These are phyloP conservation scores for Biscogniauxia mediterranea DNA, from an alignment of 2,329 filamentous ascomycete genomes.

Conservation along the genomic window DNA sequence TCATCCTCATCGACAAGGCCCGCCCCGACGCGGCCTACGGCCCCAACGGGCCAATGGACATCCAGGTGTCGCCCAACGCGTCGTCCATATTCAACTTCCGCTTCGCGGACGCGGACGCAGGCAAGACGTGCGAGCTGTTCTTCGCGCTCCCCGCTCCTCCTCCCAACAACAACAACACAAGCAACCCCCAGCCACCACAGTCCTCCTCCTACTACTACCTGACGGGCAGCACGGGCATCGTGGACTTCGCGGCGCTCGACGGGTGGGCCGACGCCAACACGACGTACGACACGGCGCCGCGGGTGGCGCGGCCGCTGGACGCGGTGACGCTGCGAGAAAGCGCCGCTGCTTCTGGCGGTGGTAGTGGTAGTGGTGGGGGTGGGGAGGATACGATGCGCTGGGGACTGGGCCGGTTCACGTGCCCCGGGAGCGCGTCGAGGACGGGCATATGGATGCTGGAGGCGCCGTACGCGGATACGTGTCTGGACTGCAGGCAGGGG, in stretches of 20 bases:
- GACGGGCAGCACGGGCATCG: conserved; percentile 17
- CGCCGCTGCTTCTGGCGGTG: too few species aligned
- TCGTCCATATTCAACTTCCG: conserved; percentile 70
- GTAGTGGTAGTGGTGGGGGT: background rate
- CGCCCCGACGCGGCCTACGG: conserved; percentile 47
- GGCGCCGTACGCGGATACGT: conserved; percentile 22
- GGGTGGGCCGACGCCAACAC: conserved; percentile 15
- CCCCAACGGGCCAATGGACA: conserved; percentile 37
- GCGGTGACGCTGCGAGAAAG: conserved; percentile 5
- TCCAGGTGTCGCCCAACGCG: conserved; percentile 50
- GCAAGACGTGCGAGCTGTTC: conserved; percentile 60
- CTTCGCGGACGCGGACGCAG: conserved; percentile 51
- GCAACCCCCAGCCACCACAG: too few species aligned
- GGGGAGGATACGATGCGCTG: conserved; percentile 8
- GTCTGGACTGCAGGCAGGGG: conserved; percentile 22
- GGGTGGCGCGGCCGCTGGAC: conserved; percentile 17
- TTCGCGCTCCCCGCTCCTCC: conserved; percentile 46
- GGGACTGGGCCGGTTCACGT: conserved; percentile 20
- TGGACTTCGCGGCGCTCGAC: conserved; percentile 22
- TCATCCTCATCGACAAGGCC: conserved; percentile 57
- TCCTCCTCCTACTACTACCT: conserved; percentile 17
- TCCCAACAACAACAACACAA: too few species aligned
- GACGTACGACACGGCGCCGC: conserved; percentile 20
- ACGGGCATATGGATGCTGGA: conserved; percentile 20
- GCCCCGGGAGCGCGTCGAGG: conserved; percentile 16